A percentile compares a stretch with the other conserved stretches of the same genome.
phyloP scores from a whole-genome alignment of 352 stramenopile genomes.

The Phytopythium chamaehyphon region DNA sequence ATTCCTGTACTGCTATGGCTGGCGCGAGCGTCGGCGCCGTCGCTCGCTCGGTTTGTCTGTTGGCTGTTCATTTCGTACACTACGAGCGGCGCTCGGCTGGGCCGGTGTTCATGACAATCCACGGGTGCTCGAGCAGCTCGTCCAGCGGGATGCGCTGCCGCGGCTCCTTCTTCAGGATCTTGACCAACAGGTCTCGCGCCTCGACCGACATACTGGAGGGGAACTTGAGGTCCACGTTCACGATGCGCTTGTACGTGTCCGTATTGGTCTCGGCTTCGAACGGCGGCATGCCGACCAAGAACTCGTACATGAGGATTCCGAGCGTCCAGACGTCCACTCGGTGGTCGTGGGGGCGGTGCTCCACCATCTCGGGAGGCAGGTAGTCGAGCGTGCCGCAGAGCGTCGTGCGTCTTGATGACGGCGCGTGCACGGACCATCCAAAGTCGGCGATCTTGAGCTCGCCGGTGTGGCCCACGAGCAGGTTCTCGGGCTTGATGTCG shows the following conservation, averaged over 20 bases:
- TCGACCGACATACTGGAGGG: constrained; percentile 88
- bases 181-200: constrained; percentile 93
- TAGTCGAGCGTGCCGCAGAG: constrained; percentile 99
- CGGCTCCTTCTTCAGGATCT: constrained; percentile 95
- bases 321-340: constrained; percentile 97
- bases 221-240: constrained; percentile 95
- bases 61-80: constrained; percentile 11
- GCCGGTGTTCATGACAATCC: constrained; percentile 85
- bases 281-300: constrained; percentile 95
- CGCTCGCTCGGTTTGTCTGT: not conserved
- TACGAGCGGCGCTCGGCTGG: constrained; percentile 9
- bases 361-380: constrained; percentile 99
- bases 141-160: constrained; percentile 90
- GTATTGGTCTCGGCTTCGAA: constrained; percentile 97
- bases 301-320: constrained; percentile 99
- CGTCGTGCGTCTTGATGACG: constrained; percentile 95
- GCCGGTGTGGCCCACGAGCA: constrained; percentile 92
- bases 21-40: no score
- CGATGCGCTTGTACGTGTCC: constrained; percentile 97
- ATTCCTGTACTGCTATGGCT: not conserved
- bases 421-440: constrained; percentile 99
- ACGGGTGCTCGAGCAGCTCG: constrained; percentile 94
- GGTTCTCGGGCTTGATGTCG: constrained; percentile 99
- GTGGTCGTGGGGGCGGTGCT: constrained; percentile 96
- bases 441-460: constrained; percentile 99